Evolutionary conservation across 345 rosid genomes (phyloP), one percentile per base, ranked within the genome.

Genomic region (Rhodomyrtus tomentosa): DNA sequence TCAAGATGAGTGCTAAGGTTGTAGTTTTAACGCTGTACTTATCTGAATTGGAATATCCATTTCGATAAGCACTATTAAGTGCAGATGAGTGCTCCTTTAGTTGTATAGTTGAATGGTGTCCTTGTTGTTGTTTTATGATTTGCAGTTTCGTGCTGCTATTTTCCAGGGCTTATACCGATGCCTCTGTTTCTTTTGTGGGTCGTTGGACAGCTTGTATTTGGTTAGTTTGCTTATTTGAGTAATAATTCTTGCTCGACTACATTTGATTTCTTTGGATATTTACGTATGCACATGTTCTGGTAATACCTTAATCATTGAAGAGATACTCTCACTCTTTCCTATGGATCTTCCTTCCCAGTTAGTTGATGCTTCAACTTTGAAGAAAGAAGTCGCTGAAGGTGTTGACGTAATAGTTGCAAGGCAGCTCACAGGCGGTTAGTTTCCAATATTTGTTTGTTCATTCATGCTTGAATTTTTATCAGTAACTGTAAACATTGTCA

Each of bases 401-500:
- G 98, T 97, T 90, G 99, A 97, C 86, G 89, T 97, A 53, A 92
- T 97, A 98, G 99, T 97, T 87, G 96, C 95, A 32, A 93, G 99
- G 91, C 98, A 97, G 93, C 99, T 97, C 87, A 97, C 98, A 10
- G 98, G 99, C 91, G 98, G 99, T 95, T 82, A 68, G 93, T 88
- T 40, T 84, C 32, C 85, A 74, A 73, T 14, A 81, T 50, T 53
- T 20, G 48, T 58, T 59, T 21, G 58, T 85, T 32, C 20, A 1
- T 9, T 84, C 27, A 38, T 83, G 32, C 27, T 85, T 38, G 29
- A 68, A 68, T 21, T 68, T 68, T 36, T 20, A 68, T 68, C 45
- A 84, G 4, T 48, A 51, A 50, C 38, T 15, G 45, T 52, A 51
- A 51, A 55, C 49, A 14, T 81, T 29, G n/a, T 27, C 48, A 0